These are phyloP conservation scores for Arabidopsis hybrid DNA, from an alignment of 441 rosid species.

Conservation along the genomic window DNA sequence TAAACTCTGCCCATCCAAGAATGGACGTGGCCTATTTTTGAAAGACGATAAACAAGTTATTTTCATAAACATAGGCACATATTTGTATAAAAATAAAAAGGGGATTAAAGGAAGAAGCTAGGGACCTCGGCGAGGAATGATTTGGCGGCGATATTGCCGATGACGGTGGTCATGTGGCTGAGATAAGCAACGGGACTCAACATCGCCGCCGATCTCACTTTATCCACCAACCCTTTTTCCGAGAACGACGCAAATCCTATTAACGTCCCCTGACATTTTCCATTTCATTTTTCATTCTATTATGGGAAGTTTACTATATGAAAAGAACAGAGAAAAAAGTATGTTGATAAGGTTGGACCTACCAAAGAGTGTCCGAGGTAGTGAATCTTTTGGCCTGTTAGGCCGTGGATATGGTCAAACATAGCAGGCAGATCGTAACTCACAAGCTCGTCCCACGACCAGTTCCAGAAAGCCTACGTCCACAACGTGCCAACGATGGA, in stretches of 20 bases:
- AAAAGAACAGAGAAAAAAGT: background rate
- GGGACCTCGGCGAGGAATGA: slow-evolving; percentile 82
- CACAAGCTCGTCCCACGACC: slow-evolving; percentile 96
- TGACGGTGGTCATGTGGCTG: slow-evolving; percentile 85
- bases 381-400: slow-evolving; percentile 77
- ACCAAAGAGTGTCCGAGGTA: slow-evolving; percentile 96
- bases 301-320: background rate
- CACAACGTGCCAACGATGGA: background rate
- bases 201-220: slow-evolving; percentile 71
- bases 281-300: background rate
- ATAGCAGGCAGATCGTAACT: slow-evolving; percentile 75
- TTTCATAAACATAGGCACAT: background rate
- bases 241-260: slow-evolving; percentile 79
- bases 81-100: background rate
- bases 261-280: slow-evolving; percentile 73
- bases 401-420: slow-evolving; percentile 59
- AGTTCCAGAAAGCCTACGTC: slow-evolving; percentile 75
- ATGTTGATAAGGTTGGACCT: slow-evolving; percentile 34
- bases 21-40: slow-evolving; percentile 57
- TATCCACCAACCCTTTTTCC: slow-evolving; percentile 67
- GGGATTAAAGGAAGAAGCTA: background rate
- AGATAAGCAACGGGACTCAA: slow-evolving; percentile 91
- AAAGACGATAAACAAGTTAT: slow-evolving; percentile 3
- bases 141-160: slow-evolving; percentile 71
- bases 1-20: slow-evolving; percentile 77